Evolutionary conservation across 202 grass and related monocot species (phyloP).

Genomic region (Schoenoplectus tabernaemontani): DNA sequence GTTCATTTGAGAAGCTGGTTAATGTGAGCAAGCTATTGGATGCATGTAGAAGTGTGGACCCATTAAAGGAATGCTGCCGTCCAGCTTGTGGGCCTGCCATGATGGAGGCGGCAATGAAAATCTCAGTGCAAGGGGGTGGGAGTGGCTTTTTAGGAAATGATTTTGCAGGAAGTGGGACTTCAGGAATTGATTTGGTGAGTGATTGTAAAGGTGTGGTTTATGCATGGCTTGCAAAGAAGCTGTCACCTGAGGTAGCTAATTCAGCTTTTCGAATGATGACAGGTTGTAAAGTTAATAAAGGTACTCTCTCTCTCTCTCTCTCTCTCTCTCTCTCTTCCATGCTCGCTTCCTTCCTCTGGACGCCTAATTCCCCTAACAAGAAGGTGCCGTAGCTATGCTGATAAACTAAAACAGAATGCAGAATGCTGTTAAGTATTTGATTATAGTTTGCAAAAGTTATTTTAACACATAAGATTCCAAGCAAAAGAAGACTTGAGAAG

Average conservation of each 20-base stretch:
- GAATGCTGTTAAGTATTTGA: not conserved
- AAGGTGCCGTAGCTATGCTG: not conserved
- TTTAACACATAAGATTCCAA: not conserved
- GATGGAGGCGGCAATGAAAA: constrained; percentile 69
- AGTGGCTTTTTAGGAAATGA: constrained; percentile 60
- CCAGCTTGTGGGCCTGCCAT: constrained; percentile 90
- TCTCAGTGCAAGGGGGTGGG: constrained; percentile 51
- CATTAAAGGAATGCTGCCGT: constrained; percentile 90
- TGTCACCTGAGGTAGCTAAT: constrained; percentile 58
- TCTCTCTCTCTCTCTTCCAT: not conserved
- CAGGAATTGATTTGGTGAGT: constrained; percentile 56
- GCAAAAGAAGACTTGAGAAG: not conserved
- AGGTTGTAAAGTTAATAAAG: constrained; percentile 97
- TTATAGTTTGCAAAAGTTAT: not conserved
- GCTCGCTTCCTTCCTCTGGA: not conserved
- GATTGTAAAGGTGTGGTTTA: constrained; percentile 97
- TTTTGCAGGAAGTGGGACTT: constrained; percentile 41
- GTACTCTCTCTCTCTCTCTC: constrained; percentile 28
- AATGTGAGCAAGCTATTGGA: constrained; percentile 80
- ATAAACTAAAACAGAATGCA: not conserved
- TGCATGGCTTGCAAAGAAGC: constrained; percentile 74
- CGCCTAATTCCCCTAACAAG: not conserved
- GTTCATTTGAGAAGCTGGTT: constrained; percentile 71
- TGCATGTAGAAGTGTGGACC: constrained; percentile 73
- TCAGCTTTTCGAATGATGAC: constrained; percentile 83